Evolutionary conservation across 2,329 filamentous ascomycete species (phyloP).

Genomic region (Aspergillus candidus): DNA sequence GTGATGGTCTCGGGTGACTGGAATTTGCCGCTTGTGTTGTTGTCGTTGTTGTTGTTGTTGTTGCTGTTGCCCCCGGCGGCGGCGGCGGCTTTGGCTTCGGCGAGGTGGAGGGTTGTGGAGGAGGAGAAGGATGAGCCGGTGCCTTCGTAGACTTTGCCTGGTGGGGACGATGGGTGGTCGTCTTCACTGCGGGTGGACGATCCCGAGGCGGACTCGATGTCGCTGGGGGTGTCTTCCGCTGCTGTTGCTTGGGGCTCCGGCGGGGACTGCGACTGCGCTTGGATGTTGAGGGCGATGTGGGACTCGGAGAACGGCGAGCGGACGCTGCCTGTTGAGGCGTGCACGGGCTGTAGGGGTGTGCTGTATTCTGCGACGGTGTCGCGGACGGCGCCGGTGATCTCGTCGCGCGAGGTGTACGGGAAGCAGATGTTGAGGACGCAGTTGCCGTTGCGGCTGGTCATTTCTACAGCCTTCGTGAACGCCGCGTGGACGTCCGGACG

Average conservation of each 20-base stretch:
- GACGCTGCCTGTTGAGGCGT: conserved; percentile 21
- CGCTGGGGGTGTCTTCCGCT: conserved; percentile 40
- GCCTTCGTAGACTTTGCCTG: conserved; percentile 24
- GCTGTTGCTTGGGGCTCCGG: conserved; percentile 7
- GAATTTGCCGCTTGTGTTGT: conserved; percentile 32
- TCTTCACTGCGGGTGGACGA: conserved; percentile 41
- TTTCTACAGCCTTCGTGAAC: conserved; percentile 75
- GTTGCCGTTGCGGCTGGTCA: conserved; percentile 80
- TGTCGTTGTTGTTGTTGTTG: too few relatives aligned
- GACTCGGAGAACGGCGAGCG: conserved; percentile 77
- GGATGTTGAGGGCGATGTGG: conserved; percentile 79
- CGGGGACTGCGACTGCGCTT: conserved; percentile 51
- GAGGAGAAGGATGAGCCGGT: conserved; percentile 34
- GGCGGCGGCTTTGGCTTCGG: conserved; percentile 30
- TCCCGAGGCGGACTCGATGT: conserved; percentile 39
- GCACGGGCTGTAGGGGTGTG: conserved; percentile 53
- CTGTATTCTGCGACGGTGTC: conserved; percentile 84
- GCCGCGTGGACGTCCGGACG: conserved; percentile 82
- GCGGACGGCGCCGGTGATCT: conserved; percentile 86
- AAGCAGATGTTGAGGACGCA: conserved; percentile 90
- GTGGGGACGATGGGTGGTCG: conserved; percentile 26
- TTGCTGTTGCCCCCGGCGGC: conserved; percentile 25
- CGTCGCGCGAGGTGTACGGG: conserved; percentile 90
- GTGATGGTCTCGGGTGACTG: conserved; percentile 87
- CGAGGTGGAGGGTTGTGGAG: conserved; percentile 46